Conservation (phyloP, 2,329 filamentous ascomycete species). For the Thelonectria rubi region DNA sequence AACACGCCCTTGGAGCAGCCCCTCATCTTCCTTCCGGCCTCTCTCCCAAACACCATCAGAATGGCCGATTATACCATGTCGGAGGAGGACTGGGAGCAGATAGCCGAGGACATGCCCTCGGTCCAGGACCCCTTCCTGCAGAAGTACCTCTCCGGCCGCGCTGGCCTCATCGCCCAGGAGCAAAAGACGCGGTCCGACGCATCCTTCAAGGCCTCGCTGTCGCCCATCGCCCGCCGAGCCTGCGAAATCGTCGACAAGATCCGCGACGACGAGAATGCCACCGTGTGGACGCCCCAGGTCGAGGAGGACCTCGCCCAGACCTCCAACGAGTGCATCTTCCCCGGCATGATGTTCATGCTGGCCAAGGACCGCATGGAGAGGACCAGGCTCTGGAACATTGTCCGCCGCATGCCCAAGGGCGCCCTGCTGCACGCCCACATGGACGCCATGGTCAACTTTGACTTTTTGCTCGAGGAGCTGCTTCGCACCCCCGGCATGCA, state of each 20-base stretch:
- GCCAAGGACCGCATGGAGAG: conserved; percentile 87
- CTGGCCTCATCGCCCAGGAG: conserved; percentile 81
- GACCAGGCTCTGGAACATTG: conserved; percentile 85
- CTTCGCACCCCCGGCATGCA: conserved; percentile 79
- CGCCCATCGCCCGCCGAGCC: conserved; percentile 80
- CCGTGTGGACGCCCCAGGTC: conserved; percentile 78
- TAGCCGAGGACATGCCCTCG: conserved; percentile 64
- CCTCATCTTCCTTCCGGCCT: not conserved
- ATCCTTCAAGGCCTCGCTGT: conserved; percentile 77
- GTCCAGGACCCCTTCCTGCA: conserved; percentile 79
- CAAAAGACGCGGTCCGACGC: conserved; percentile 80
- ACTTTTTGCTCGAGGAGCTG: conserved; percentile 78
- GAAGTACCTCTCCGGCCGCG: conserved; percentile 80
- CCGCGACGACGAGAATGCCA: conserved; percentile 77
- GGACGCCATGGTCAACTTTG: conserved; percentile 90
- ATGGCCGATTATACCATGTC: conserved; percentile 52
- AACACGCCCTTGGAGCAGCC: not conserved
- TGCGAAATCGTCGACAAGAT: conserved; percentile 83
- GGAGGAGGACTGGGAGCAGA: conserved; percentile 68
- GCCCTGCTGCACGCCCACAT: conserved; percentile 86
- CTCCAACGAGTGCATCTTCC: conserved; percentile 73
- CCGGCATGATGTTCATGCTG: conserved; percentile 92
- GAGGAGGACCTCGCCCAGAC: conserved; percentile 74
- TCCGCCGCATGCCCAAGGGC: conserved; percentile 89
- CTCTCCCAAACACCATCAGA: conserved; percentile 1